These are phyloP conservation scores for Kazachstania taianensis DNA, from an alignment of 805 yeast species.

Conservation along the genomic window DNA sequence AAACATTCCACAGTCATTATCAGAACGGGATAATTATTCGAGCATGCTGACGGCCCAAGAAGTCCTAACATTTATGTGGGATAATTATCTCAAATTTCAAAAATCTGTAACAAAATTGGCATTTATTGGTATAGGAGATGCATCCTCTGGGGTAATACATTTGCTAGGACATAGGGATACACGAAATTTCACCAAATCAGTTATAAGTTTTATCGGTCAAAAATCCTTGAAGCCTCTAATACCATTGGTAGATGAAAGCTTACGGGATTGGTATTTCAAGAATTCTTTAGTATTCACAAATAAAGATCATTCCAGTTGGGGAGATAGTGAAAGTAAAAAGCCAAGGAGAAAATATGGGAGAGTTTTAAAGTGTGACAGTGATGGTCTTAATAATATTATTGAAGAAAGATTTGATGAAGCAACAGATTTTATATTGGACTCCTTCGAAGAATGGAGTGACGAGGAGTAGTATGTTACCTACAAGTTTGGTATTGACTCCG, in stretches of 20 bases:
- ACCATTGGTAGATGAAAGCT: slow-evolving; percentile 79
- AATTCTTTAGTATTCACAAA: slow-evolving; percentile 78
- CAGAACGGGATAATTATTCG: slow-evolving; percentile 44
- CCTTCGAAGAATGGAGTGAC: slow-evolving; percentile 58
- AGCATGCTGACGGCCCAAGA: slow-evolving; percentile 68
- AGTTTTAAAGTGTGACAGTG: slow-evolving; percentile 62
- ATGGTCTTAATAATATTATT: slow-evolving; percentile 65
- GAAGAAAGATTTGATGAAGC: slow-evolving; percentile 81
- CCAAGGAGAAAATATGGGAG: slow-evolving; percentile 90
- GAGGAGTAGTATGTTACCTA: slow-evolving; percentile 23
- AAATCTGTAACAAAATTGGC: slow-evolving; percentile 54
- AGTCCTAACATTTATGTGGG: slow-evolving; percentile 74
- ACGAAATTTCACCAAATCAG: slow-evolving; percentile 56
- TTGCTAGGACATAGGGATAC: slow-evolving; percentile 72
- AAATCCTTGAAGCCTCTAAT: slow-evolving; percentile 67
- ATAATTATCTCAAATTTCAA: slow-evolving; percentile 73
- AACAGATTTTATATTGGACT: slow-evolving; percentile 70
- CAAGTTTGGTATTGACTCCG: too few species aligned
- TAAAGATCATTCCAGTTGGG: slow-evolving; percentile 73
- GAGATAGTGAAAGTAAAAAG: slow-evolving; percentile 44
- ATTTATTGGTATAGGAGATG: slow-evolving; percentile 82
- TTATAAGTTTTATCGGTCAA: slow-evolving; percentile 59
- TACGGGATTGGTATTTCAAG: slow-evolving; percentile 85
- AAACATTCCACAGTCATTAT: slow-evolving; percentile 51
- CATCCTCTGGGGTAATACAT: slow-evolving; percentile 80